These are phyloP conservation scores for Penicillium sp. DNA, from an alignment of 2,329 filamentous ascomycete species.

Conservation along the genomic window DNA sequence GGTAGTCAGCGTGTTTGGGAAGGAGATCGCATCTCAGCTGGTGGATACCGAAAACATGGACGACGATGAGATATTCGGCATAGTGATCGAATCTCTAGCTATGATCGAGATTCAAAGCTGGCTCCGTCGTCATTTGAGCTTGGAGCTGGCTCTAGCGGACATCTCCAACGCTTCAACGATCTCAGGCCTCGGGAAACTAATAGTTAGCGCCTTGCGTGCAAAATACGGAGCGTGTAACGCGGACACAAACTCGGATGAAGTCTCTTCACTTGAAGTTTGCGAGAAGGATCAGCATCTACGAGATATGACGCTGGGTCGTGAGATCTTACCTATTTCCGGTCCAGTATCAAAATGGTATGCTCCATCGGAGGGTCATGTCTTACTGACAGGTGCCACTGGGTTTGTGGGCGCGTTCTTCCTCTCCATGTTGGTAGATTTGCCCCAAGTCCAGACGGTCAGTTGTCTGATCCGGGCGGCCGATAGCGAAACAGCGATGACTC, in stretches of 20 bases:
- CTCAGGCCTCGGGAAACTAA: not conserved
- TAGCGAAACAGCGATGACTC: not conserved
- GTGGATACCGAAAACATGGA: no score
- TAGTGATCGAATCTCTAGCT: not conserved
- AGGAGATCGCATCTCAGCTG: not conserved
- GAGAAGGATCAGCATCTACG: no score
- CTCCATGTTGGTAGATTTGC: not conserved
- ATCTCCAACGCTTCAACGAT: not conserved
- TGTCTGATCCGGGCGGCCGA: constrained; percentile 21
- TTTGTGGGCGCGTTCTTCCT: constrained; percentile 13
- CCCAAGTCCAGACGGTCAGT: constrained; percentile 35
- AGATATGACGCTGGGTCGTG: no score
- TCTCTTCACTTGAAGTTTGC: no score
- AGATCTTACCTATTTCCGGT: not conserved
- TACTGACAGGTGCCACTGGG: constrained; percentile 14
- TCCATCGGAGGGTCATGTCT: constrained; percentile 5
- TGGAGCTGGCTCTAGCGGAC: not conserved
- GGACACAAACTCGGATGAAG: not conserved
- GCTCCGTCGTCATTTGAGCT: not conserved
- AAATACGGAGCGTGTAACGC: not conserved
- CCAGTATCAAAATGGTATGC: not conserved
- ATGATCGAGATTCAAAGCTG: not conserved
- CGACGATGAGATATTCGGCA: not conserved
- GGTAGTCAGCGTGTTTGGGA: not conserved
- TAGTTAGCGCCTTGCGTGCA: not conserved